A percentile compares a stretch with the other conserved stretches of the same genome.
phyloP scores from a whole-genome alignment of 176 grass and related monocot species.

The Phoenix roebelenii region DNA sequence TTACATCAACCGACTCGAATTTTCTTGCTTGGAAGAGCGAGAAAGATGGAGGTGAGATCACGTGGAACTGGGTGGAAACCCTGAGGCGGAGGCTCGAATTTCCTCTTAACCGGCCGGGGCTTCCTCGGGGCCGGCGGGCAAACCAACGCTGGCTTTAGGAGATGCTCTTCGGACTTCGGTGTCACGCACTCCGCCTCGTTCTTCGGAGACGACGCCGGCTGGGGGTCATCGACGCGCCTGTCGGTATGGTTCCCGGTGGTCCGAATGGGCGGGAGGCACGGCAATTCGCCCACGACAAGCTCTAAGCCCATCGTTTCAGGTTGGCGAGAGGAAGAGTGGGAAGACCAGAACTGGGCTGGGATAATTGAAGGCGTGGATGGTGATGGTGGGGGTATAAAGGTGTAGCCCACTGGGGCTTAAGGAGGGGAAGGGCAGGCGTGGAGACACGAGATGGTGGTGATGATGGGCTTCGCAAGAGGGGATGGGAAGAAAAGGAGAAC shows the following conservation, averaged over 20 bases:
- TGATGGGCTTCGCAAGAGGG: conserved; percentile 26
- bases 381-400: background rate
- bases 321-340: conserved; percentile 2
- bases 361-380: conserved; percentile 1
- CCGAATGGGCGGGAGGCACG: conserved; percentile 32
- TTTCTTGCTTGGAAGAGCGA: conserved; percentile 36
- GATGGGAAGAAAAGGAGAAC: conserved; percentile 34
- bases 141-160: conserved; percentile 18
- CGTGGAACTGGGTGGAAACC: conserved; percentile 41
- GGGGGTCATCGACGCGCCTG: background rate
- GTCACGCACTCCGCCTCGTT: conserved; percentile 33
- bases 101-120: conserved; percentile 31
- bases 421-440: conserved; percentile 12
- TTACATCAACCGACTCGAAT: conserved; percentile 28
- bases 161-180: conserved; percentile 31
- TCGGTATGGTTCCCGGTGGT: background rate
- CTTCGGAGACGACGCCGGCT: too few species aligned
- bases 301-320: conserved; percentile 45
- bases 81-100: conserved; percentile 17
- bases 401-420: background rate
- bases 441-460: conserved; percentile 53
- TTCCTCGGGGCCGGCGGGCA: conserved; percentile 68
- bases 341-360: background rate
- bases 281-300: conserved; percentile 32
- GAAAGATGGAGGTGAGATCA: conserved; percentile 52